phyloP scores from a whole-genome alignment of 306 rosid species.

The Medicago truncatula region DNA sequence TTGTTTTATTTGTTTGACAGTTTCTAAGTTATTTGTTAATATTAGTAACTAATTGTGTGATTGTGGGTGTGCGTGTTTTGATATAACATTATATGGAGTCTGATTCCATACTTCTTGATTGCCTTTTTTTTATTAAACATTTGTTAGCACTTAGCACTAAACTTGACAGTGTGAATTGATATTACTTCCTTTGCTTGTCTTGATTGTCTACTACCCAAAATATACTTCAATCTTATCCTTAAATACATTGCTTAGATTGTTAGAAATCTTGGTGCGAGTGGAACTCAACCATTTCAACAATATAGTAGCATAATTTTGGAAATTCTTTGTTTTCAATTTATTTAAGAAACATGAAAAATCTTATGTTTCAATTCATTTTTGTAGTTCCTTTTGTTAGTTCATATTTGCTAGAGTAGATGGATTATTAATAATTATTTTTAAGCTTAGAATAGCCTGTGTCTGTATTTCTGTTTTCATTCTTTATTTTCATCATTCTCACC shows the following conservation, averaged over 20 bases:
- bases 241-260: neutral
- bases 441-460: neutral
- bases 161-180: neutral
- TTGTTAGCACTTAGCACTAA: neutral
- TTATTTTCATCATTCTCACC: neutral
- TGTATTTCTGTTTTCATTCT: neutral
- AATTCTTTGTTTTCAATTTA: neutral
- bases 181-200: neutral
- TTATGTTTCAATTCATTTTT: neutral
- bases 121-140: neutral
- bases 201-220: neutral
- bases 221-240: neutral
- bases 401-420: slow-evolving; percentile 1
- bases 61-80: slow-evolving; percentile 22
- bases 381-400: neutral
- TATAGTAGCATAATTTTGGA: neutral
- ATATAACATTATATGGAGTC: slow-evolving; percentile 8
- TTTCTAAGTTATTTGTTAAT: slow-evolving; percentile 57
- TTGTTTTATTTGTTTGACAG: neutral
- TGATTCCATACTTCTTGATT: slow-evolving; percentile 15
- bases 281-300: slow-evolving; percentile 15
- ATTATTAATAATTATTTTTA: neutral
- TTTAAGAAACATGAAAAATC: neutral
- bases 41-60: slow-evolving; percentile 11
- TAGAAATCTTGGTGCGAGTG: neutral